Conservation (phyloP, 495 filamentous ascomycete species). For the Aeminium ludgeri region DNA sequence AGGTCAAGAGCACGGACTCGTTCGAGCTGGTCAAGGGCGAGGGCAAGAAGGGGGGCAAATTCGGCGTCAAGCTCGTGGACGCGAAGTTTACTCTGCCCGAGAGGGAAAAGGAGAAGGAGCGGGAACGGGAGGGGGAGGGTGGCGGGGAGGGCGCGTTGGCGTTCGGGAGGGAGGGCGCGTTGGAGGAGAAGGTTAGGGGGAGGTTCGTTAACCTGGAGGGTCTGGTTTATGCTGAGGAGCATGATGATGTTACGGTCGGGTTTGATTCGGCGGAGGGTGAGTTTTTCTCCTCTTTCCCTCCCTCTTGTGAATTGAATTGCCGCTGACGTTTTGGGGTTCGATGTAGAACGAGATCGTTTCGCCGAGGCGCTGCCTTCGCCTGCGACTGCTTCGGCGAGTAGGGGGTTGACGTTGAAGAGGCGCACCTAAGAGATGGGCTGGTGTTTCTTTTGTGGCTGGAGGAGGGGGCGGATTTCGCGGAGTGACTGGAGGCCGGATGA, state of each 20-base stretch:
- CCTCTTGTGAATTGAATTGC: not conserved
- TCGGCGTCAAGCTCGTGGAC: slow-evolving; percentile 59
- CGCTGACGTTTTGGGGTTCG: not conserved
- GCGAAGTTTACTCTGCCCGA: slow-evolving; percentile 71
- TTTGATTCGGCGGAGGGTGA: slow-evolving; percentile 68
- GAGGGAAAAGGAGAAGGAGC: slow-evolving; percentile 16
- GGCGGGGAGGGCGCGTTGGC: slow-evolving; percentile 1
- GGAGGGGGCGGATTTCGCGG: too few relatives aligned
- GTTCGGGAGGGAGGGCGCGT: slow-evolving; percentile 23
- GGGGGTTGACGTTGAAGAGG: slow-evolving; percentile 22
- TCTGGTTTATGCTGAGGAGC: slow-evolving; percentile 74
- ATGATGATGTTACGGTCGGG: slow-evolving; percentile 71
- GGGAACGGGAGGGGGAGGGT: slow-evolving; percentile 13
- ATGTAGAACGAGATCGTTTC: slow-evolving; percentile 23
- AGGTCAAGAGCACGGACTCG: slow-evolving; percentile 59
- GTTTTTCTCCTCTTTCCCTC: slow-evolving; percentile 23
- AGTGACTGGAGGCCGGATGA: too few relatives aligned
- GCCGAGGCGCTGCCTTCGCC: slow-evolving; percentile 22
- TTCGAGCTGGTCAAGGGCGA: slow-evolving; percentile 54
- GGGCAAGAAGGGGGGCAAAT: slow-evolving; percentile 37
- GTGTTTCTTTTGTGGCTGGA: too few relatives aligned
- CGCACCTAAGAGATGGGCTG: slow-evolving; percentile 14
- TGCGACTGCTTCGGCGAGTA: slow-evolving; percentile 12
- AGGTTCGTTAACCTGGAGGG: slow-evolving; percentile 68
- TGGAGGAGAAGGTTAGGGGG: slow-evolving; percentile 35